A percentile compares a stretch with the other conserved stretches of the same genome.
Evolutionary conservation across 192 early-diverging fungal genomes (phyloP).

Genomic region (Umbelopsis isabellina): DNA sequence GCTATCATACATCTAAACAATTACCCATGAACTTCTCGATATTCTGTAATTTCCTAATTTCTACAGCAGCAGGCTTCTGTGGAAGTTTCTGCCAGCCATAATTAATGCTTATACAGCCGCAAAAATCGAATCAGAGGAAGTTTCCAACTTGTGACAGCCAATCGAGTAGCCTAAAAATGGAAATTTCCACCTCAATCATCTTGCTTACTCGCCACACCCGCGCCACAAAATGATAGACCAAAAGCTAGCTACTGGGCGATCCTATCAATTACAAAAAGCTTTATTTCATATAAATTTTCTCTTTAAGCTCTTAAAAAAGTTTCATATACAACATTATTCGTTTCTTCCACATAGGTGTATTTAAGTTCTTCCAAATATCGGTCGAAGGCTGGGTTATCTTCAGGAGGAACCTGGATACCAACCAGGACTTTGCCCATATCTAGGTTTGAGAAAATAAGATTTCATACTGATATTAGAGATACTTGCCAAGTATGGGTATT

Average conservation of each 20-base stretch:
- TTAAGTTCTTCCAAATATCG: slow-evolving; percentile 78
- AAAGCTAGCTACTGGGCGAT: no score
- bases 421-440: slow-evolving; percentile 94
- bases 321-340: slow-evolving; percentile 86
- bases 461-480: not conserved
- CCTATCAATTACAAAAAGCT: no score
- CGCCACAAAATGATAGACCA: slow-evolving; percentile 14
- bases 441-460: slow-evolving; percentile 21
- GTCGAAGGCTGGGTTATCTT: slow-evolving; percentile 66
- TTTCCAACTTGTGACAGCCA: not conserved
- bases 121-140: not conserved
- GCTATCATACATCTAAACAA: not conserved
- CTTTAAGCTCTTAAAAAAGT: slow-evolving; percentile 65
- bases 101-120: not conserved
- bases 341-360: slow-evolving; percentile 93
- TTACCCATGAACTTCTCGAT: not conserved
- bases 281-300: no score
- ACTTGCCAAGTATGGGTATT: not conserved
- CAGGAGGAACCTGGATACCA: slow-evolving; percentile 88
- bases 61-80: not conserved
- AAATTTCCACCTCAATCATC: slow-evolving; percentile 4
- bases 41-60: slow-evolving; percentile 13
- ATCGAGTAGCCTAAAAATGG: not conserved
- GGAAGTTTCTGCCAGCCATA: slow-evolving; percentile 5
- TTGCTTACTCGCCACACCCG: not conserved